Evolutionary conservation across 768 basidiomycete genomes (phyloP), one percentile per base, ranked within the genome.

Genomic region (Epithele typhae): DNA sequence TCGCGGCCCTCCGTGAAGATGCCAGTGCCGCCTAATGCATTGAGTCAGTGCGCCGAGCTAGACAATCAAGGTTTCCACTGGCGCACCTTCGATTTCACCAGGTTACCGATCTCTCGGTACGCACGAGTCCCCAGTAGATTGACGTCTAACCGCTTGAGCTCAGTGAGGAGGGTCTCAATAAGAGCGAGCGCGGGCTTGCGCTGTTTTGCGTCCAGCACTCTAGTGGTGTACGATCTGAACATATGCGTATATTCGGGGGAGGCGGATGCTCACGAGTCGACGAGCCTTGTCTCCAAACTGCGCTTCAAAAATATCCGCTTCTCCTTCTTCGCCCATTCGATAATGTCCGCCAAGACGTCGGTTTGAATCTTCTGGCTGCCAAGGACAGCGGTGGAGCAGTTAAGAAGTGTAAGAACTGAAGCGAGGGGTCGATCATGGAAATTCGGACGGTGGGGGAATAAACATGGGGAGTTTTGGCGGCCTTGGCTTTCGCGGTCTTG

Each of bases 401-500:
- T 87, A 58, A 98, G 88, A 37, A 99, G 76, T 12, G 93, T 95
- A 35, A 94, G 84, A 68, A 97, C 93, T 96, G 52, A 19, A 17
- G 14, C 5, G 5, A 25, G 17, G 17, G 12, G 18, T 49, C 18
- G 41, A 38, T 19, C 21, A 15, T 23, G 9, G 4, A 46, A 3
- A 32, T 23, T 37, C 22, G 38, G 23, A 2, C 37, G 12, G 40
- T 25, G 11, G 3, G 24, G 25, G n/a, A 19, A 21, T 39, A 47
- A 22, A 66, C 84, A 56, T 52, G 92, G 92, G 94, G 53, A 53
- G 96, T 80, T 69, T 95, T 95, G 3, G 93, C 93, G 0, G 95
- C 95, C 68, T 97, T 96, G 1, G 93, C 94, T 67, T 97, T 97
- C 14, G 94, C 94, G 0, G 92, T 89, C n/a, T n/a, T n/a, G 87